phyloP scores from a whole-genome alignment of 768 basidiomycete genomes.

The Fomitopsis pulvina region DNA sequence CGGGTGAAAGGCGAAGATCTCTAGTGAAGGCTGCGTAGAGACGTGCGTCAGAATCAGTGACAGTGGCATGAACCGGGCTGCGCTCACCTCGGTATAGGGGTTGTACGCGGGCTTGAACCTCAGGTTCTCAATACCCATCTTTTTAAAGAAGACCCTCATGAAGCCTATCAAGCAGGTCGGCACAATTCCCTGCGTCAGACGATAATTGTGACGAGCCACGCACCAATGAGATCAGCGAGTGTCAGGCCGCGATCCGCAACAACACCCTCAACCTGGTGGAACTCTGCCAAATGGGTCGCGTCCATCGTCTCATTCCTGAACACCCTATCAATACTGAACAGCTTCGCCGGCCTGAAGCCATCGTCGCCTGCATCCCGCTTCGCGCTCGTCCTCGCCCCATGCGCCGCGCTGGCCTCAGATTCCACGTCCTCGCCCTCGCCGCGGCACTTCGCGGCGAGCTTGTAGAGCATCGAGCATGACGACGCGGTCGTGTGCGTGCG shows the following conservation, averaged over 20 bases:
- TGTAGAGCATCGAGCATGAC: conserved; percentile 89
- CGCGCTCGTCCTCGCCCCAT: conserved; percentile 17
- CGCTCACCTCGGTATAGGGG: conserved; percentile 85
- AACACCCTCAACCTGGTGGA: conserved; percentile 99
- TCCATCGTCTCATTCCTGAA: conserved; percentile 99
- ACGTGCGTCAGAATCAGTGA: background rate
- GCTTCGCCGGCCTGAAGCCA: conserved; percentile 85
- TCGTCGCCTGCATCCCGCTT: conserved; percentile 36
- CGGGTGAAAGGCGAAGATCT: conserved; percentile 98
- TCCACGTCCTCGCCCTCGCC: conserved; percentile 42
- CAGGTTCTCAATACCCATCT: conserved; percentile 92
- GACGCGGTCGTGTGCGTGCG: conserved; percentile 97
- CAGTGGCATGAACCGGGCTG: background rate
- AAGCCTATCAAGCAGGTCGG: conserved; percentile 49
- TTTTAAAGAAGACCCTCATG: conserved; percentile 97
- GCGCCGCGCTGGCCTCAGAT: conserved; percentile 20
- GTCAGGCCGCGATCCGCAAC: conserved; percentile 92
- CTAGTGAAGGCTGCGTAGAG: conserved; percentile 72
- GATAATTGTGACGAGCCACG: conserved; percentile 12
- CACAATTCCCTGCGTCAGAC: background rate
- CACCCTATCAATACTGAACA: conserved; percentile 97
- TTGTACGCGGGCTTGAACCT: conserved; percentile 99
- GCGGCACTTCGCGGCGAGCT: conserved; percentile 80
- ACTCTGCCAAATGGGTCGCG: conserved; percentile 96
- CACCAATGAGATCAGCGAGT: conserved; percentile 91